Percentiles rank a stretch among this genome's conserved stretches.
Conservation (phyloP, 2,329 filamentous ascomycete species). For the Penicillium sclerotiorum region DNA sequence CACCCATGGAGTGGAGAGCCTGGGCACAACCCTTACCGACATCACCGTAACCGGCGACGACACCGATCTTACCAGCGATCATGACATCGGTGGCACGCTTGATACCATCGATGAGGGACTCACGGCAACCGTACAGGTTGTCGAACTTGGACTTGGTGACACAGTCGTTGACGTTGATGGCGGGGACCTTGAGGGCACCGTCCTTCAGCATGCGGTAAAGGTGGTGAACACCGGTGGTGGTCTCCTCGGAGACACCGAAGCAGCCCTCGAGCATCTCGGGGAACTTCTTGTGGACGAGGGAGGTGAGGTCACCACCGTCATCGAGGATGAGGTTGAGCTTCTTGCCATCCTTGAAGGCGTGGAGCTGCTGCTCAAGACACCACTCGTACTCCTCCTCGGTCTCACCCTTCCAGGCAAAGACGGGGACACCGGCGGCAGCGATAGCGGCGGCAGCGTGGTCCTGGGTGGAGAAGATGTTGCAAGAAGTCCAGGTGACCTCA, state of each 20-base stretch:
- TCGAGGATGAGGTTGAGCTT: slow-evolving; percentile 98
- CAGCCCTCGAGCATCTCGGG: slow-evolving; percentile 97
- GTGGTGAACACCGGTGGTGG: slow-evolving; percentile 99
- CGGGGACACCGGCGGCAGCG: slow-evolving; percentile 87
- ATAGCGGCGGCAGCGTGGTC: slow-evolving; percentile 98
- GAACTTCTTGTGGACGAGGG: slow-evolving; percentile 97
- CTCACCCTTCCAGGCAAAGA: slow-evolving; percentile 86
- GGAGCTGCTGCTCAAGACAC: slow-evolving; percentile 98
- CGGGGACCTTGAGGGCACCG: slow-evolving; percentile 82
- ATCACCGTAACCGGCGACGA: slow-evolving; percentile 97
- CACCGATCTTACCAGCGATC: slow-evolving; percentile 98
- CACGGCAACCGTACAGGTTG: slow-evolving; percentile 99
- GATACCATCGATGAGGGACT: slow-evolving; percentile 98
- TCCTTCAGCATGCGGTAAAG: slow-evolving; percentile 98
- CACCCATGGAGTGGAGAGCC: slow-evolving; percentile 96
- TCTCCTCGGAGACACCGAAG: slow-evolving; percentile 99
- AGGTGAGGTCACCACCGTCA: slow-evolving; percentile 95
- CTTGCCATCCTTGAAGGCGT: slow-evolving; percentile 92
- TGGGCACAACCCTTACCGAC: slow-evolving; percentile 98
- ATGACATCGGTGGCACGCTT: slow-evolving; percentile 99
- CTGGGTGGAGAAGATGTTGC: slow-evolving; percentile 99
- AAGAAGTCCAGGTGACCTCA: slow-evolving; percentile 97
- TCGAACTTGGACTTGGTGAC: slow-evolving; percentile 99
- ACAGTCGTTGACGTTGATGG: slow-evolving; percentile 99
- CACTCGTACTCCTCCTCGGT: slow-evolving; percentile 99